Evolutionary conservation across 257 asterid species (phyloP), one percentile per base, ranked within the genome.

Genomic region (Knoxia roxburghii): DNA sequence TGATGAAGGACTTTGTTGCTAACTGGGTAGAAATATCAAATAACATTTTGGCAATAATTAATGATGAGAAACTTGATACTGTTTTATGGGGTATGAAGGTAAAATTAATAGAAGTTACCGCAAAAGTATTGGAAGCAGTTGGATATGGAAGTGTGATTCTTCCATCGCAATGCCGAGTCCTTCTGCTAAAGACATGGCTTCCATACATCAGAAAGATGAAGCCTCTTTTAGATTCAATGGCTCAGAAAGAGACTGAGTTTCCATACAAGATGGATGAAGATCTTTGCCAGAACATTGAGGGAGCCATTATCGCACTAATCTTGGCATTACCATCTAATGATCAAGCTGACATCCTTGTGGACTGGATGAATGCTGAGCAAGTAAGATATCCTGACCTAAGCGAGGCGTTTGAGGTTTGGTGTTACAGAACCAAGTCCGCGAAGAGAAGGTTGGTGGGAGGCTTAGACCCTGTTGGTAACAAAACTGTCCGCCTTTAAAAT

Each of bases 381-480:
- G 78, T 78, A 18, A 73, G 52, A 68, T 90, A 84, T 75, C 97
- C 97, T 3, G 95, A 90, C 64, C 76, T 90, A 62, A 90, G 91
- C 32, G 97, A 90, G 79, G 95, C 95, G 32, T 87, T 90, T 60
- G 97, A 87, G 83, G 75, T 90, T 17, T 87, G 95, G 95, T 90
- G 94, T 79, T 90, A 81, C 72, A 74, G 95, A 72, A 82, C 91
- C 7, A 90, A 87, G 75, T 84, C 94, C 29, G 91, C 95, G 8
- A 86, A 80, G 80, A 80, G 94, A 76, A 86, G 95, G 68, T 75
- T 90, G 69, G 79, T 81, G 18, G 86, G 77, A 60, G 81, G 83
- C 62, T 67, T 77, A 61, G 83, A 78, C 27, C 58, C 63, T 27
- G 72, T 78, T 57, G 78, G 67, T 20, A 75, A 68, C 43, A 73